Evolutionary conservation across 1,284 basidiomycete genomes (phyloP).

Genomic region (Paramarasmius palmivorus): DNA sequence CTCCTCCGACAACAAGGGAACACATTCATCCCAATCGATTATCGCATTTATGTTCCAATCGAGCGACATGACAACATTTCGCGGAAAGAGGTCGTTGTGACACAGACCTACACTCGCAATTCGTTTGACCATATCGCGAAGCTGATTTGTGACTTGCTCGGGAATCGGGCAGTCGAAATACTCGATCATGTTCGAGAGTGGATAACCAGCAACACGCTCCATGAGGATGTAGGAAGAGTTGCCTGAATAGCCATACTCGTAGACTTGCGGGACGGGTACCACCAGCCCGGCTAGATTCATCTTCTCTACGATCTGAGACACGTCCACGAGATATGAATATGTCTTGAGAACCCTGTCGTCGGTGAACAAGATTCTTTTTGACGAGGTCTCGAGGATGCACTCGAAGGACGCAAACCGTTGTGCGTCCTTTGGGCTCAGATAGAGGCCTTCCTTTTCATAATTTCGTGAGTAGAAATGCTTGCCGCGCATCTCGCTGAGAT

Average conservation of each 20-base stretch:
- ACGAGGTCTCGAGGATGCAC: neutral
- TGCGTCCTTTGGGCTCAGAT: constrained; percentile 6
- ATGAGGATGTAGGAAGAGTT: constrained; percentile 11
- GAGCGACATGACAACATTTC: constrained; percentile 4
- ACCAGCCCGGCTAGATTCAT: constrained; percentile 8
- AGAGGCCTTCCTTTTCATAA: neutral
- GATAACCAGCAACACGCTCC: constrained; percentile 3
- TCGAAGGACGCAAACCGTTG: constrained; percentile 5
- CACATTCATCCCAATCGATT: constrained; percentile 9
- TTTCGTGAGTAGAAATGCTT: neutral
- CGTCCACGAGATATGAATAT: constrained; percentile 10
- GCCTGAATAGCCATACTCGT: constrained; percentile 8
- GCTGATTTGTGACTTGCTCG: neutral
- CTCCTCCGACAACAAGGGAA: neutral
- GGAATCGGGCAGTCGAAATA: neutral
- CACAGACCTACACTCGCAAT: constrained; percentile 6
- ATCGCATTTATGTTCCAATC: constrained; percentile 3
- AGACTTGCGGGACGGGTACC: constrained; percentile 9
- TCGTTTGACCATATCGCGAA: constrained; percentile 4
- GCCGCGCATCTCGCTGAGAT: neutral
- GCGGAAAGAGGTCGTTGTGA: constrained; percentile 9
- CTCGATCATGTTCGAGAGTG: neutral
- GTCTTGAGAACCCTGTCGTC: constrained; percentile 8
- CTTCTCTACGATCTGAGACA: constrained; percentile 6
- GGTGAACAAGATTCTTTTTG: neutral